Conservation (phyloP, 306 rosid genomes). For the Vigna trinervia region DNA sequence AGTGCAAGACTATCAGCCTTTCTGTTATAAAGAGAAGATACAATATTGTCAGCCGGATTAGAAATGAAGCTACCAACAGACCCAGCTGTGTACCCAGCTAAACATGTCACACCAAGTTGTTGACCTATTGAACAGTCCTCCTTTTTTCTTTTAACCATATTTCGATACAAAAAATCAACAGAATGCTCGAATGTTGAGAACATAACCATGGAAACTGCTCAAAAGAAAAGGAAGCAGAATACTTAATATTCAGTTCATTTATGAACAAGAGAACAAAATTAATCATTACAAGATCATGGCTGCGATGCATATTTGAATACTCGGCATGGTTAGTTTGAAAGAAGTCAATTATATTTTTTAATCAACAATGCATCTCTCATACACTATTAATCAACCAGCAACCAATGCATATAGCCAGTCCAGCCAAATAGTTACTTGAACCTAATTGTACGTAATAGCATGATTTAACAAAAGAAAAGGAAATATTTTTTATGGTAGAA, state of each 20-base stretch:
- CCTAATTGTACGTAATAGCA: not conserved
- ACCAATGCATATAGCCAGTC: slow-evolving; percentile 10
- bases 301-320: not conserved
- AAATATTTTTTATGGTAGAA: not conserved
- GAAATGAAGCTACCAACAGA: slow-evolving; percentile 69
- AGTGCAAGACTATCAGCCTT: slow-evolving; percentile 61
- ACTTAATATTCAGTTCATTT: slow-evolving; percentile 40
- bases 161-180: slow-evolving; percentile 59
- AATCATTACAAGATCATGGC: slow-evolving; percentile 19
- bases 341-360: slow-evolving; percentile 6
- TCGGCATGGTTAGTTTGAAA: slow-evolving; percentile 21
- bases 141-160: slow-evolving; percentile 55
- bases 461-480: slow-evolving; percentile 25
- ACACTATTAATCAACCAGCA: slow-evolving; percentile 25
- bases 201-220: slow-evolving; percentile 67
- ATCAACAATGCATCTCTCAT: not conserved
- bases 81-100: slow-evolving; percentile 71
- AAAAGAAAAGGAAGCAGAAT: slow-evolving; percentile 32
- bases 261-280: slow-evolving; percentile 8
- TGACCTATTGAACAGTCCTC: slow-evolving; percentile 63
- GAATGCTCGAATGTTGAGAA: slow-evolving; percentile 71
- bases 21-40: slow-evolving; percentile 65
- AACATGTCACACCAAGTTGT: slow-evolving; percentile 68
- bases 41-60: slow-evolving; percentile 68
- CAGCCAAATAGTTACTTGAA: slow-evolving; percentile 6